Base-by-base conservation (phyloP, 257 asterid species). In the Cynanchum wilfordii region DNA sequence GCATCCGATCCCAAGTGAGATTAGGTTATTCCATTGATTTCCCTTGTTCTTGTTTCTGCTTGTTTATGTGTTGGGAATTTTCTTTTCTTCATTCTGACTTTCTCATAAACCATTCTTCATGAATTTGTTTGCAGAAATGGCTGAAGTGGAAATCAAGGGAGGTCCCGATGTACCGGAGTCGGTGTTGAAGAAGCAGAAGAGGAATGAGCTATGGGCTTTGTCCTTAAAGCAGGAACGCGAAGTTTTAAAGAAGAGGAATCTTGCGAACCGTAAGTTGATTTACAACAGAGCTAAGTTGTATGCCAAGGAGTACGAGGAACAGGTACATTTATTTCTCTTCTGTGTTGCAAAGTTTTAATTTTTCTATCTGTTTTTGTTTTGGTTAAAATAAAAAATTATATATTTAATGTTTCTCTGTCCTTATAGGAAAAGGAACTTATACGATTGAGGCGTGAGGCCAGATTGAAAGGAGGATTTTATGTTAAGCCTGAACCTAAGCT, bases 381-480 rank as follows among this genome's bases (percentile, higher is more conserved):
- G 15, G 13, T 44, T 0, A 2, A 5, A 5, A n/a, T n/a, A n/a
- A n/a, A n/a, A n/a, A n/a, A n/a, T 10, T 1, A 36, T 0, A 45
- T 45, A 24, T 51, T 2, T 51, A 20, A 20, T 54, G 59, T 10
- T 20, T 54, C 59, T 20, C 12, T 20, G 10, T 19, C 10, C 11
- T n/a, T n/a, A 11, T 54, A 54, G 96, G 89, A 88, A 63, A 88
- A 57, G 69, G 91, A 88, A 78, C 75, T 88, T 75, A 77, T 85
- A 67, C 83, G 64, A 3, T 76, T 90, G 87, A 90, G 88, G 86
- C 89, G 95, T 0, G 96, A 90, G 70, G 96, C 96, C 0, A 81
- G 96, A 74, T 77, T 90, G 90, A 90, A 87, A 75, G 96, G 96
- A 20, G 96, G 96, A 10, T 90, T 90, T 71, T 90, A 90, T 79